Evolutionary conservation across 2,329 filamentous ascomycete species (phyloP).

Genomic region (Fusarium luffae): DNA sequence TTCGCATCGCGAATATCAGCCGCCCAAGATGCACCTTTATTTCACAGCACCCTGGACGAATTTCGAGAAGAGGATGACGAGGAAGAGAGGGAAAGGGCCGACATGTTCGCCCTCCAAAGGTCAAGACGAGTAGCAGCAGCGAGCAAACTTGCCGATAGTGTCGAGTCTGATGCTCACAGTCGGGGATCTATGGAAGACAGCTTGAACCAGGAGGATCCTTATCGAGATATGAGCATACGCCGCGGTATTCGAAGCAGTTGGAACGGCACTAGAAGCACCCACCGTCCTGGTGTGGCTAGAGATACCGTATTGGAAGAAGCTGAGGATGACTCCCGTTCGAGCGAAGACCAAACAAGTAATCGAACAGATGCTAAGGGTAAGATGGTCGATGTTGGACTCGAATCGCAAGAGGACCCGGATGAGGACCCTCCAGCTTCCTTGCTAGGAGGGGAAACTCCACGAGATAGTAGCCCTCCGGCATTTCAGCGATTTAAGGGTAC

Average conservation of each 20-base stretch:
- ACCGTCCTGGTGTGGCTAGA: conserved; percentile 43
- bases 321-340: conserved; percentile 54
- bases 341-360: conserved; percentile 47
- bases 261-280: conserved; percentile 64
- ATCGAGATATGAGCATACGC: conserved; percentile 60
- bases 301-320: conserved; percentile 56
- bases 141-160: conserved; percentile 85
- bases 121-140: conserved; percentile 90
- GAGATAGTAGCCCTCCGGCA: conserved; percentile 67
- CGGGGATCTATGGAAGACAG: conserved; percentile 52
- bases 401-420: conserved; percentile 70
- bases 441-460: conserved; percentile 61
- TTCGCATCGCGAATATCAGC: conserved; percentile 82
- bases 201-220: conserved; percentile 48
- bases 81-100: conserved; percentile 88
- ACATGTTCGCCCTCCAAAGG: conserved; percentile 89
- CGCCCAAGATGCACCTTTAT: conserved; percentile 86
- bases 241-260: conserved; percentile 73
- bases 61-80: conserved; percentile 95
- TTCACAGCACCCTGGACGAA: conserved; percentile 90
- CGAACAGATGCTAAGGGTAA: conserved; percentile 63
- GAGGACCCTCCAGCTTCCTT: conserved; percentile 69
- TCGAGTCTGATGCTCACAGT: conserved; percentile 74
- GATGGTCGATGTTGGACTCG: conserved; percentile 89
- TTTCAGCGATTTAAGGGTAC: conserved; percentile 68